These are phyloP conservation scores for Fusarium albosuccineum DNA, from an alignment of 2,329 filamentous ascomycete genomes.

Conservation along the genomic window DNA sequence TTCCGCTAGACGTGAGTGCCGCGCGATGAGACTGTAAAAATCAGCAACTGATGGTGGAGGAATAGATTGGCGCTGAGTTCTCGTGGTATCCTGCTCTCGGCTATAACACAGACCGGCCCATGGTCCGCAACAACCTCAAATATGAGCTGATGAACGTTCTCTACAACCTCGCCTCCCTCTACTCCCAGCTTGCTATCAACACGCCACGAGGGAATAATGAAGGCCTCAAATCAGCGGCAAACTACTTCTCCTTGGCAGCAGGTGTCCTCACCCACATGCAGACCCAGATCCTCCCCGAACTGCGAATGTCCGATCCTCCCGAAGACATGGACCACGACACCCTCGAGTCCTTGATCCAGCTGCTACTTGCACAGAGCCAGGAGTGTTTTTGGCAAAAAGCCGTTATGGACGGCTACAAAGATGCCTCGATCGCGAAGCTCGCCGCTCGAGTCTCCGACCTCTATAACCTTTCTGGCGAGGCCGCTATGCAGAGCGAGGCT, in stretches of 20 bases:
- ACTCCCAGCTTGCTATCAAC: constrained; percentile 89
- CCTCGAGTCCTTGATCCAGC: constrained; percentile 82
- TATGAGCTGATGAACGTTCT: constrained; percentile 93
- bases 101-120: constrained; percentile 84
- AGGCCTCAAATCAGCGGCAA: constrained; percentile 87
- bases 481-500: constrained; percentile 87
- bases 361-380: constrained; percentile 92
- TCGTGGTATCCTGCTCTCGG: constrained; percentile 95
- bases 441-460: constrained; percentile 91
- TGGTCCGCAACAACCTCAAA: constrained; percentile 74
- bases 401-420: constrained; percentile 92
- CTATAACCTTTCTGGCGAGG: constrained; percentile 86
- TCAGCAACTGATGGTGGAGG: constrained; percentile 9
- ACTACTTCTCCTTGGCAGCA: constrained; percentile 89
- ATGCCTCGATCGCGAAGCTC: constrained; percentile 90
- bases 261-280: constrained; percentile 86
- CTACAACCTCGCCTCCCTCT: constrained; percentile 93
- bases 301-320: constrained; percentile 83
- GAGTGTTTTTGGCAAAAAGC: constrained; percentile 99
- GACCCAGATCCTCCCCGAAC: constrained; percentile 80
- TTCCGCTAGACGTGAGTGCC: constrained; percentile 85
- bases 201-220: constrained; percentile 83
- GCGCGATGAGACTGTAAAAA: background rate
- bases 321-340: constrained; percentile 97
- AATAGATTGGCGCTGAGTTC: constrained; percentile 90